Evolutionary conservation across 495 filamentous ascomycete genomes (phyloP).

Genomic region (Hamigera avellanea): DNA sequence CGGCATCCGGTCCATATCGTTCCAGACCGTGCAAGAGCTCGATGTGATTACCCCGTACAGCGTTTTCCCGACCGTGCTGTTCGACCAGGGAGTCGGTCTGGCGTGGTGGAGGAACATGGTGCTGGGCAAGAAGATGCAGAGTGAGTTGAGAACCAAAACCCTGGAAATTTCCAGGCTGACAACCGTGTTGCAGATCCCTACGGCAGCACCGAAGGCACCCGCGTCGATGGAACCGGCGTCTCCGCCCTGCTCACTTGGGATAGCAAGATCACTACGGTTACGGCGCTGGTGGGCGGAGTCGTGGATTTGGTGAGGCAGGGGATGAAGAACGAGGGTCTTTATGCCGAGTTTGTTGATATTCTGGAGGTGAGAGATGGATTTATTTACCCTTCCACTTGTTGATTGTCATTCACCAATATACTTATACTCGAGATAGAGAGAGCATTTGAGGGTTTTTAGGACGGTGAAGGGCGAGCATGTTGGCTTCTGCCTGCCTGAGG

Average conservation of each 20-base stretch:
- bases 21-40: slow-evolving; percentile 19
- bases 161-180: too few species aligned
- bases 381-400: too few species aligned
- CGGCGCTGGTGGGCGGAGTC: slow-evolving; percentile 19
- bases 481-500: slow-evolving; percentile 15
- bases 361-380: too few species aligned
- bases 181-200: slow-evolving; percentile 12
- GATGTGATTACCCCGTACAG: slow-evolving; percentile 23
- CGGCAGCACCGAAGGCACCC: slow-evolving; percentile 22
- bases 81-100: slow-evolving; percentile 19
- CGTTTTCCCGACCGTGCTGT: slow-evolving; percentile 17
- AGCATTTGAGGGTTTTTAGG: slow-evolving; percentile 15
- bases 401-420: not conserved
- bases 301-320: slow-evolving; percentile 13
- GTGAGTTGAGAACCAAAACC: slow-evolving; percentile 4
- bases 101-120: slow-evolving; percentile 29
- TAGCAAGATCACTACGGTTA: slow-evolving; percentile 24
- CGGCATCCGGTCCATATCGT: slow-evolving; percentile 18
- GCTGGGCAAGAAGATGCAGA: slow-evolving; percentile 26
- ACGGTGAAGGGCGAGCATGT: slow-evolving; percentile 21
- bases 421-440: slow-evolving; percentile 15
- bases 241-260: slow-evolving; percentile 24
- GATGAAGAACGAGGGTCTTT: slow-evolving; percentile 22
- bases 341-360: not conserved
- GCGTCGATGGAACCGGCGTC: slow-evolving; percentile 18